phyloP scores from a whole-genome alignment of 768 basidiomycete genomes.

The Pleurotus eryngii region DNA sequence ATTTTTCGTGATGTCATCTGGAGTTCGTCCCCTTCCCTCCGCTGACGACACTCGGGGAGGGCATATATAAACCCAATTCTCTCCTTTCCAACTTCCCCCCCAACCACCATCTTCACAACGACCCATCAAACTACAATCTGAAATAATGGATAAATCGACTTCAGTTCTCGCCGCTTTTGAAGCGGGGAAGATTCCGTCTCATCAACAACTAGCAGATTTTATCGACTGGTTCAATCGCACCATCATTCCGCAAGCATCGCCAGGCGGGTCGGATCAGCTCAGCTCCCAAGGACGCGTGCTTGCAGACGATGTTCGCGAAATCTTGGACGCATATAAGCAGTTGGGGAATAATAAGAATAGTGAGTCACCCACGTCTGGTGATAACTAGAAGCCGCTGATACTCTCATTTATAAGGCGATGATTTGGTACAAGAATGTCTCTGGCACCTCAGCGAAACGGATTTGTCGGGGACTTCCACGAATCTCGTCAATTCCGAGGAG shows the following conservation, averaged over 20 bases:
- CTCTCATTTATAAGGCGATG: slow-evolving; percentile 42
- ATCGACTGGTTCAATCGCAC: slow-evolving; percentile 55
- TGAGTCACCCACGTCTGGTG: slow-evolving; percentile 17
- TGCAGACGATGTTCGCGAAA: slow-evolving; percentile 43
- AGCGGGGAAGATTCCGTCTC: slow-evolving; percentile 68
- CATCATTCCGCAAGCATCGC: slow-evolving; percentile 44
- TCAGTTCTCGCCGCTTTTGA: slow-evolving; percentile 65
- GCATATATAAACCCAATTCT: too few species aligned
- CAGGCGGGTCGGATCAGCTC: slow-evolving; percentile 37
- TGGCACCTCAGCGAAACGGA: slow-evolving; percentile 64
- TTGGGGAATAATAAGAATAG: slow-evolving; percentile 58
- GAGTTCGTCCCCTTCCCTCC: too few species aligned
- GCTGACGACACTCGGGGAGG: too few species aligned
- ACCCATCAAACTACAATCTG: background rate
- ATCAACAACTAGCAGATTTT: slow-evolving; percentile 49
- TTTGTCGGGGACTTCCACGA: slow-evolving; percentile 33
- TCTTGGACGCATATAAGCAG: slow-evolving; percentile 57
- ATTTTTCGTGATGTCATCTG: too few species aligned
- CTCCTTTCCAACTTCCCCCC: too few species aligned
- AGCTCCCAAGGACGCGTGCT: slow-evolving; percentile 54
- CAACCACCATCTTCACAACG: too few species aligned
- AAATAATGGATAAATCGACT: slow-evolving; percentile 59
- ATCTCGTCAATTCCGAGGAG: slow-evolving; percentile 37
- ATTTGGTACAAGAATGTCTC: slow-evolving; percentile 60
- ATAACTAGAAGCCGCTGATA: too few species aligned